Evolutionary conservation across 2,329 filamentous ascomycete genomes (phyloP), one percentile per base, ranked within the genome.

Genomic region (Ophiocordyceps sinensis): DNA sequence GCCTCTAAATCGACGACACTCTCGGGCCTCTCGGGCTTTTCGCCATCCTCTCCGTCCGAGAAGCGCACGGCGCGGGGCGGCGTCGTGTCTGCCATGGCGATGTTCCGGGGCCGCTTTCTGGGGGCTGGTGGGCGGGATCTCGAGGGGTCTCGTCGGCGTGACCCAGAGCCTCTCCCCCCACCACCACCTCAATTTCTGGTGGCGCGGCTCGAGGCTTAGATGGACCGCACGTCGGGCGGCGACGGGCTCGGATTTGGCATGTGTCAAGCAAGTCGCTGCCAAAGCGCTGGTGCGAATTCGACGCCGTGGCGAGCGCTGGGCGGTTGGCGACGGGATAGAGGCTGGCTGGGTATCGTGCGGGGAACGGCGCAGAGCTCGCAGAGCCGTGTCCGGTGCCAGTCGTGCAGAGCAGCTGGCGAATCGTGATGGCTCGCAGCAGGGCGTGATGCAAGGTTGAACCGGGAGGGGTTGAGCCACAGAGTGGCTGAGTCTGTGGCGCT

Each of bases 41-140:
- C 47, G 28, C 65, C 58, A 21, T 69, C 66, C 42, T 67, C 71
- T 53, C 59, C 57, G 44, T 67, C 64, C 37, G 69, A 70, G 51
- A 78, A 78, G 47, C 73, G 70, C 47, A 78, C 71, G 46, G 66
- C 64, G 50, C 73, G 68, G 39, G 73, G 70, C 11, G 72, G 72
- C 30, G 39, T 28, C 12, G 66, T 57, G 47, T 77, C 72, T 51
- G 64, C 56, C 52, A 62, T 62, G 39, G 23, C 30, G 29, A 8
- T 5, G 23, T 35, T 14, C 32, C 8, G 32, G 32, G n/a, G 7
- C 32, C 14, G 32, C 32, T 35, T 14, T 9, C 12, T 5, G 32
- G 17, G 15, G 15, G 14, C 15, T 35, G 32, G 32, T 35, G 32
- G 32, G 32, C 32, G 32, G 15, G 36, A 28, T 28, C 21, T 23